Evolutionary conservation across 2,329 filamentous ascomycete genomes (phyloP).

Genomic region (Bipolaris oryzae): DNA sequence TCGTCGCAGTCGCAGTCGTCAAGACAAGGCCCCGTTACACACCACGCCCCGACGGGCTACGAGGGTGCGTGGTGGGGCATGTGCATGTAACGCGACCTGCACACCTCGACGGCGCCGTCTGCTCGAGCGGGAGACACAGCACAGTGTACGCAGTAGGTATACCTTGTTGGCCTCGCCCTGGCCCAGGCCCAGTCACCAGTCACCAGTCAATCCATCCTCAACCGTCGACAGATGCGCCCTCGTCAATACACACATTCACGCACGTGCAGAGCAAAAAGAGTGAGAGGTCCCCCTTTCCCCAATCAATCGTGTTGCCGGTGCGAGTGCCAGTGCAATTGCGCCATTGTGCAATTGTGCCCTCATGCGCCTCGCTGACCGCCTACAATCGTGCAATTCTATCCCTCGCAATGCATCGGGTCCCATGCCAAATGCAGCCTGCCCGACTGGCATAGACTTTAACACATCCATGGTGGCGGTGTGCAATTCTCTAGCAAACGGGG

Average conservation of each 20-base stretch:
- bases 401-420: background rate
- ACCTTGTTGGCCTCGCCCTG: background rate
- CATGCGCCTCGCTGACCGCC: conserved; percentile 6
- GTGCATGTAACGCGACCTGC: conserved; percentile 10
- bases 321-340: conserved; percentile 14
- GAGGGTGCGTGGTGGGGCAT: conserved; percentile 9
- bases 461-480: background rate
- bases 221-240: background rate
- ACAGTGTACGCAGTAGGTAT: no score
- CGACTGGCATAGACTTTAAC: background rate
- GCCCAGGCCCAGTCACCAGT: background rate
- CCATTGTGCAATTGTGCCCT: conserved; percentile 11
- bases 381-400: conserved; percentile 12
- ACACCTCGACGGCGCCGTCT: conserved; percentile 1
- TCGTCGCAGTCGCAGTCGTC: no score
- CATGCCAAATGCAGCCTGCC: background rate
- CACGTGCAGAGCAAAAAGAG: background rate
- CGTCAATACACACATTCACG: conserved; percentile 3
- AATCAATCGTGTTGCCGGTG: background rate
- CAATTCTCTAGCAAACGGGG: background rate
- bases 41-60: background rate
- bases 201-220: background rate
- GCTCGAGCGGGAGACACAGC: background rate
- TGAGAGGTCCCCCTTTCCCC: background rate
- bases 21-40: background rate